A percentile compares a stretch with the other conserved stretches of the same genome.
phyloP scores from a whole-genome alignment of 371 early-diverging fungal genomes.

The Funneliformis caledonium region DNA sequence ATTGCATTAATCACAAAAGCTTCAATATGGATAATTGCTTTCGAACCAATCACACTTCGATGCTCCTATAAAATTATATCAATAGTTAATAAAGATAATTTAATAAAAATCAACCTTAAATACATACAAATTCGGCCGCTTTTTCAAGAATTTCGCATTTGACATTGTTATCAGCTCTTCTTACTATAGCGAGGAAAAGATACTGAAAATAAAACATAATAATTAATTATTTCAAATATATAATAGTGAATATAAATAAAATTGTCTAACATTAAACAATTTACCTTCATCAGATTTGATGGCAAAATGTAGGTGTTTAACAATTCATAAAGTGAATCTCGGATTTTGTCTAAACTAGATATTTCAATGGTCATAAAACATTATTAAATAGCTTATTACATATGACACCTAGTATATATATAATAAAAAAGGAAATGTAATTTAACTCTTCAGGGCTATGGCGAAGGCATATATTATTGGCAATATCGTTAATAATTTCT shows the following conservation, averaged over 20 bases:
- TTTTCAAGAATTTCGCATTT: slow-evolving; percentile 68
- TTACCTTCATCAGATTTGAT: slow-evolving; percentile 76
- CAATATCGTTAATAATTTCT: slow-evolving; percentile 70
- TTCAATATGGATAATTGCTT: slow-evolving; percentile 98
- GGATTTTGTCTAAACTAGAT: slow-evolving; percentile 68
- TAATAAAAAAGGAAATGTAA: not conserved
- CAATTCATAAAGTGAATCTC: slow-evolving; percentile 86
- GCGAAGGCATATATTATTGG: slow-evolving; percentile 68
- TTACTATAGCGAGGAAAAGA: slow-evolving; percentile 72
- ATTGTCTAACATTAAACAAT: not conserved
- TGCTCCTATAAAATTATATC: slow-evolving; percentile 68
- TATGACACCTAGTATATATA: not conserved
- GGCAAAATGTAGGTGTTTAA: slow-evolving; percentile 91
- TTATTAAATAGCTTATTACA: no score
- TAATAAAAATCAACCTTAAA: not conserved
- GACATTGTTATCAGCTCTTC: slow-evolving; percentile 62
- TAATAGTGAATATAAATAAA: slow-evolving; percentile 13
- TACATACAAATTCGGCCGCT: slow-evolving; percentile 82
- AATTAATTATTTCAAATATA: not conserved
- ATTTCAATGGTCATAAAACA: not conserved
- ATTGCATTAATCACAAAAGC: slow-evolving; percentile 94
- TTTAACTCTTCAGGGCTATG: slow-evolving; percentile 65
- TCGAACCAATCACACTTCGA: slow-evolving; percentile 84
- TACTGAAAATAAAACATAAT: slow-evolving; percentile 49
- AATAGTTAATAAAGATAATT: slow-evolving; percentile 23